Evolutionary conservation across 176 grass and related monocot genomes (phyloP).

Genomic region (Cenchrus purpureus): DNA sequence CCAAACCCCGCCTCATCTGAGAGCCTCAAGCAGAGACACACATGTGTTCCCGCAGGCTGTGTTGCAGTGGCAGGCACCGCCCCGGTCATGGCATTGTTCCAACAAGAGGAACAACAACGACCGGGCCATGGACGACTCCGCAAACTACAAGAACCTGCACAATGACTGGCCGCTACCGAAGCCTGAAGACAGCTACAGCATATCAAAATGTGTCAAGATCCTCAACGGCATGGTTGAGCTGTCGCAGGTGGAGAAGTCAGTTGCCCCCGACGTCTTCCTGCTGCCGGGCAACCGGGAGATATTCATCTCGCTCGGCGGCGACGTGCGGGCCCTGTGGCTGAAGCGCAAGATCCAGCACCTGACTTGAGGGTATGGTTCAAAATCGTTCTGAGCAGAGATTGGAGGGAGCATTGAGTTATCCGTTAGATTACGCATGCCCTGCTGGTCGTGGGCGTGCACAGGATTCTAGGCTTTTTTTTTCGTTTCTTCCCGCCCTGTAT

Average conservation of each 20-base stretch:
- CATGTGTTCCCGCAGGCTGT: conserved; percentile 53
- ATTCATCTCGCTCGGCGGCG: conserved; percentile 59
- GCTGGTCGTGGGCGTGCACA: conserved; percentile 16
- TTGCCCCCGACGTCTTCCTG: conserved; percentile 78
- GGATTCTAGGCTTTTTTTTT: conserved; percentile 41
- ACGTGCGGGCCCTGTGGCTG: conserved; percentile 73
- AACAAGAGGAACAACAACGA: conserved; percentile 50
- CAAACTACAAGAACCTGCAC: conserved; percentile 52
- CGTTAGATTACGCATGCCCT: conserved; percentile 35
- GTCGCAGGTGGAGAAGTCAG: conserved; percentile 70
- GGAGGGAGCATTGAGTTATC: conserved; percentile 20
- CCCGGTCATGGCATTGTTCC: conserved; percentile 47
- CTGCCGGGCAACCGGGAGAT: conserved; percentile 66
- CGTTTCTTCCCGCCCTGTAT: conserved; percentile 22
- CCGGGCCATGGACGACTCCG: conserved; percentile 40
- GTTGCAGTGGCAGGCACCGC: conserved; percentile 42
- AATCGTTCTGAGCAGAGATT: conserved; percentile 23
- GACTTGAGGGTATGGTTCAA: conserved; percentile 23
- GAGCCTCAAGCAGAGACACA: conserved; percentile 42
- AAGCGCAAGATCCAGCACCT: conserved; percentile 79
- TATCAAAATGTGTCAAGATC: conserved; percentile 66
- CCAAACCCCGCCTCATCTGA: conserved; percentile 57
- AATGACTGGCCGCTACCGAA: conserved; percentile 48
- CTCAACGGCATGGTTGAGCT: conserved; percentile 71
- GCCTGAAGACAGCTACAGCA: conserved; percentile 63